A percentile compares a stretch with the other conserved stretches of the same genome.
These are phyloP conservation scores for Fomitiporia mediterranea DNA, from an alignment of 1,284 basidiomycete species.

Conservation along the genomic window DNA sequence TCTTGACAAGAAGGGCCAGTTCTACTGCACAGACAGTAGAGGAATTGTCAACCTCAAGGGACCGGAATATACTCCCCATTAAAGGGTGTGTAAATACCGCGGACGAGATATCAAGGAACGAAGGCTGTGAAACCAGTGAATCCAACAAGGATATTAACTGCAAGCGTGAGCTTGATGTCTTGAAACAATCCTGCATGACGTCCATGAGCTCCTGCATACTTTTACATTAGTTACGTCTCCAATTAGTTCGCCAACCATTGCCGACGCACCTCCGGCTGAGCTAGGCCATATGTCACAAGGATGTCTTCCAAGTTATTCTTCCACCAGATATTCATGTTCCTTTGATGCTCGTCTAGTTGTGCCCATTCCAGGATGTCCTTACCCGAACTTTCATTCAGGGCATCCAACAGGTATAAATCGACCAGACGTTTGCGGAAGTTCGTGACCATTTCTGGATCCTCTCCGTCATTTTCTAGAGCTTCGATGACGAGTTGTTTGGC, in stretches of 20 bases:
- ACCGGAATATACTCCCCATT: slow-evolving; percentile 54
- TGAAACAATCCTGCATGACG: slow-evolving; percentile 56
- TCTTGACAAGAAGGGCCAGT: slow-evolving; percentile 58
- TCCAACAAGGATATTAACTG: slow-evolving; percentile 64
- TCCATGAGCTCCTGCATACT: slow-evolving; percentile 41
- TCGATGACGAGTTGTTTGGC: slow-evolving; percentile 69
- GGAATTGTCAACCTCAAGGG: slow-evolving; percentile 66
- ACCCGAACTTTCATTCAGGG: slow-evolving; percentile 65
- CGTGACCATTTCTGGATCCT: slow-evolving; percentile 46
- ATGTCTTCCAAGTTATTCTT: slow-evolving; percentile 73
- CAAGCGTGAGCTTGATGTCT: slow-evolving; percentile 52
- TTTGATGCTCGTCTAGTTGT: slow-evolving; percentile 53
- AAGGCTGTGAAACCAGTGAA: slow-evolving; percentile 48
- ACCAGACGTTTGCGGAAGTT: slow-evolving; percentile 64
- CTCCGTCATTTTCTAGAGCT: slow-evolving; percentile 50
- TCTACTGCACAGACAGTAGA: slow-evolving; percentile 61
- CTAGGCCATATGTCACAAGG: slow-evolving; percentile 56
- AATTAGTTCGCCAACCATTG: background rate
- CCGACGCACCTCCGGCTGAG: slow-evolving; percentile 53
- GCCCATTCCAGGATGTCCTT: slow-evolving; percentile 72
- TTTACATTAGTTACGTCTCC: no score
- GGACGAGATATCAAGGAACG: slow-evolving; percentile 44
- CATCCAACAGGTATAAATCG: slow-evolving; percentile 71
- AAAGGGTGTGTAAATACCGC: slow-evolving; percentile 60
- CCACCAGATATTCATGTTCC: slow-evolving; percentile 58